A percentile compares a stretch with the other conserved stretches of the same genome.
Conservation (phyloP, 1,284 basidiomycete genomes). For the Trametes hirsuta region DNA sequence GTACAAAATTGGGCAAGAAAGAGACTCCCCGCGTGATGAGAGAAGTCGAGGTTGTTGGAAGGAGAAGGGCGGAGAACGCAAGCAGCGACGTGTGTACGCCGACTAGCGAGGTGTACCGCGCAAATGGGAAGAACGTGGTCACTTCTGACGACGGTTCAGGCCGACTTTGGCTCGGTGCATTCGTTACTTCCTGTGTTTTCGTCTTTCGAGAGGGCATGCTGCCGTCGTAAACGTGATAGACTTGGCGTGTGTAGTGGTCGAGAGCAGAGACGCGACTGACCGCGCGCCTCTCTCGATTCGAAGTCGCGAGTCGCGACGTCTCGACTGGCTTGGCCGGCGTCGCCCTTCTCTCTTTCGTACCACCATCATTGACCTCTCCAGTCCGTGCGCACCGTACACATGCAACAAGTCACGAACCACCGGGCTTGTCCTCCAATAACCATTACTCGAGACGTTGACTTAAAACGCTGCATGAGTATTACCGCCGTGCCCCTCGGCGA, state of each 20-base stretch:
- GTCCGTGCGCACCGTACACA: background rate
- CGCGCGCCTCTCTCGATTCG: background rate
- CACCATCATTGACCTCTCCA: background rate
- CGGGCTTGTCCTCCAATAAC: too few relatives aligned
- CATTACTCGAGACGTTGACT: too few relatives aligned
- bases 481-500: too few relatives aligned
- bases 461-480: too few relatives aligned
- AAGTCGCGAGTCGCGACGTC: background rate
- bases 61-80: conserved; percentile 63
- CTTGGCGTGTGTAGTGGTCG: background rate
- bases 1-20: conserved; percentile 41
- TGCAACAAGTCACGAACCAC: too few relatives aligned
- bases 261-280: background rate
- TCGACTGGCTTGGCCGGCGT: background rate
- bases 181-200: conserved; percentile 9
- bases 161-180: background rate
- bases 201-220: conserved; percentile 26
- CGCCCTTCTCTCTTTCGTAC: background rate
- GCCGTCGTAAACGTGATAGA: background rate
- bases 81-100: conserved; percentile 73
- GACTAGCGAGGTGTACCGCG: conserved; percentile 72
- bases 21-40: conserved; percentile 36
- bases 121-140: conserved; percentile 43
- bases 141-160: conserved; percentile 1
- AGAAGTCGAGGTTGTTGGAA: conserved; percentile 59